These are phyloP conservation scores for Phanerochaete sordida DNA, from an alignment of 768 basidiomycete genomes.

Conservation along the genomic window DNA sequence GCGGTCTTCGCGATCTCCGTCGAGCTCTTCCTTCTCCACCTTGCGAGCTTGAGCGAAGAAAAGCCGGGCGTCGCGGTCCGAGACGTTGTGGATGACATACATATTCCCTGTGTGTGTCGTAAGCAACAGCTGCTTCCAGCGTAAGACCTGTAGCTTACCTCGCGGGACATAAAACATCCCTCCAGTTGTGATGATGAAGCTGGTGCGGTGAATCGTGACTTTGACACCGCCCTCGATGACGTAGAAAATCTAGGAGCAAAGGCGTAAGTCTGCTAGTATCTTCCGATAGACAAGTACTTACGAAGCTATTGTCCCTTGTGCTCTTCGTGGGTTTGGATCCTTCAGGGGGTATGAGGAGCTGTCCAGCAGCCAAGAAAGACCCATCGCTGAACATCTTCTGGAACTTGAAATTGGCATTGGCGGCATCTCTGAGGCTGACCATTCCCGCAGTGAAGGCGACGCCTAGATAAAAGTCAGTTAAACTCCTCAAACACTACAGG, in stretches of 20 bases:
- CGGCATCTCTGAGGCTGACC: slow-evolving; percentile 58
- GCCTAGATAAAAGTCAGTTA: slow-evolving; percentile 40
- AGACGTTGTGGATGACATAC: slow-evolving; percentile 88
- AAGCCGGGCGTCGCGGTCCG: slow-evolving; percentile 70
- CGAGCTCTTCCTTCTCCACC: slow-evolving; percentile 19
- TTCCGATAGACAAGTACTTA: slow-evolving; percentile 35
- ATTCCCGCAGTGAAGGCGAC: slow-evolving; percentile 74
- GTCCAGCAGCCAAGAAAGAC: slow-evolving; percentile 88
- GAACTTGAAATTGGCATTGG: slow-evolving; percentile 72
- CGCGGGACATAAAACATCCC: slow-evolving; percentile 90
- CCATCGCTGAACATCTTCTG: slow-evolving; percentile 92
- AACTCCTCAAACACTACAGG: neutral
- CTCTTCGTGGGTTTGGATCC: slow-evolving; percentile 84
- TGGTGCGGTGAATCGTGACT: slow-evolving; percentile 77
- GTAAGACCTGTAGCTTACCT: slow-evolving; percentile 42
- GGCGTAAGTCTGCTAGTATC: slow-evolving; percentile 22
- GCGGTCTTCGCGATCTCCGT: neutral
- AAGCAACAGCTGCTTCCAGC: neutral
- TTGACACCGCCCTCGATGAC: slow-evolving; percentile 88
- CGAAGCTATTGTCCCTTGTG: slow-evolving; percentile 92
- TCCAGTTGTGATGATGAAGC: slow-evolving; percentile 73
- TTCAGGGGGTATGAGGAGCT: slow-evolving; percentile 75
- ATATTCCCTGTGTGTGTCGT: slow-evolving; percentile 63
- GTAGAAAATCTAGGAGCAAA: slow-evolving; percentile 57
- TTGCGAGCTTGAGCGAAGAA: slow-evolving; percentile 91